Base-by-base conservation (phyloP, 2,329 filamentous ascomycete species). In the Aspergillus intermedius region DNA sequence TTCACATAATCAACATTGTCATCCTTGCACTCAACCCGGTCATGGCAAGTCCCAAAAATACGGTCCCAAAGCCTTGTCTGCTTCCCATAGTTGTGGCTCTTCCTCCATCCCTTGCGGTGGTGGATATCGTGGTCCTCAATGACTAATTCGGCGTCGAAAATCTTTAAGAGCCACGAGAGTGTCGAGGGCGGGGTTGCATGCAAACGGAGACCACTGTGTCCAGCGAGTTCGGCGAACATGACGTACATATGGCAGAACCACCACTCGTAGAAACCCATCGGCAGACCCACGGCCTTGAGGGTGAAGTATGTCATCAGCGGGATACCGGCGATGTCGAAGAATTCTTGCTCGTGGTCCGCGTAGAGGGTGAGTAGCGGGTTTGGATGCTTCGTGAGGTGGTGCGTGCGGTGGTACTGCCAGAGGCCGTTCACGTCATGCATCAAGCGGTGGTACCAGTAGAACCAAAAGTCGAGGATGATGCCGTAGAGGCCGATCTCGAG, bases 381-480 rank as follows among this genome's bases (percentile, higher is more conserved):
- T 10, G 58, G 58, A 35, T 60, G 58, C 39, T 60, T 60, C 12
- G 58, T 60, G 9, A 60, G 53, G 22, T 60, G 58, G 53, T 60
- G 58, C 12, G 57, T 60, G 15, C 58, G 57, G 47, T 60, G 58
- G 50, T 56, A 60, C 37, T 60, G 52, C 58, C 58, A 60, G 10
- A 60, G 47, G 2, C 48, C 47, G 44, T 45, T 52, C 21, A 60
- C 46, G 15, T 60, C 57, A 25, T 61, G 59, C 53, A 60, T 60
- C 2, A 54, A n/a, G 0, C 59, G 57, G 39, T 61, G 59, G 46
- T 61, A 61, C 59, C 57, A 61, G 49, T 60, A 61, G 49, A 60
- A 60, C 58, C 58, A 60, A 49, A 60, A 61, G 44, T 61, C 59
- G 50, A 61, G 53, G 51, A 58, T 56, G 35, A 61, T 54, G 6